phyloP scores from a whole-genome alignment of 345 rosid species.

The Lumnitzera littorea region DNA sequence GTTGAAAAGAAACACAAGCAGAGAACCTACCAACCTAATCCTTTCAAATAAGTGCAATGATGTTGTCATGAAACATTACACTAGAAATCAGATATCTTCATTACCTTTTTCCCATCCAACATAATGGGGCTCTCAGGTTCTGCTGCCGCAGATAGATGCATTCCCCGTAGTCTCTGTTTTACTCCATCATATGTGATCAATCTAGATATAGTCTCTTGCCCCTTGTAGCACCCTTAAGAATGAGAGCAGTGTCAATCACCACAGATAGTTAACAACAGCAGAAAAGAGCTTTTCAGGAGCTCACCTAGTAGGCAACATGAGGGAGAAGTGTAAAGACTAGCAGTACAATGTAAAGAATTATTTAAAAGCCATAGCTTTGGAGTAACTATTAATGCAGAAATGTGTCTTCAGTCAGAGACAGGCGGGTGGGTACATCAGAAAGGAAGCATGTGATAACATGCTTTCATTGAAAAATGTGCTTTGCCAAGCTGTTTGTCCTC shows the following conservation, averaged over 20 bases:
- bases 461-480: too few relatives aligned
- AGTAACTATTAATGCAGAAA: too few relatives aligned
- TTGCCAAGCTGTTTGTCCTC: too few relatives aligned
- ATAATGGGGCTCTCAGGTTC: slow-evolving; percentile 65
- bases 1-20: neutral
- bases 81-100: neutral
- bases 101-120: slow-evolving; percentile 62
- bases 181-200: slow-evolving; percentile 83
- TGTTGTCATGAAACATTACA: neutral
- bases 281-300: too few relatives aligned
- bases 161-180: slow-evolving; percentile 77
- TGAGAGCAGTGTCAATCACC: slow-evolving; percentile 6
- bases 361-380: too few relatives aligned
- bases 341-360: too few relatives aligned
- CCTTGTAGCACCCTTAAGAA: slow-evolving; percentile 75
- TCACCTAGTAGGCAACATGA: too few relatives aligned
- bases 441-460: too few relatives aligned
- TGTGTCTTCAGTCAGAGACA: too few relatives aligned
- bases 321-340: too few relatives aligned
- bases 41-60: neutral
- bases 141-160: slow-evolving; percentile 59
- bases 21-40: neutral
- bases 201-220: slow-evolving; percentile 86
- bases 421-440: too few relatives aligned
- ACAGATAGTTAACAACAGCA: neutral